Conservation (phyloP, 108 stramenopile species). For the Nannochloropsis oceanica region DNA sequence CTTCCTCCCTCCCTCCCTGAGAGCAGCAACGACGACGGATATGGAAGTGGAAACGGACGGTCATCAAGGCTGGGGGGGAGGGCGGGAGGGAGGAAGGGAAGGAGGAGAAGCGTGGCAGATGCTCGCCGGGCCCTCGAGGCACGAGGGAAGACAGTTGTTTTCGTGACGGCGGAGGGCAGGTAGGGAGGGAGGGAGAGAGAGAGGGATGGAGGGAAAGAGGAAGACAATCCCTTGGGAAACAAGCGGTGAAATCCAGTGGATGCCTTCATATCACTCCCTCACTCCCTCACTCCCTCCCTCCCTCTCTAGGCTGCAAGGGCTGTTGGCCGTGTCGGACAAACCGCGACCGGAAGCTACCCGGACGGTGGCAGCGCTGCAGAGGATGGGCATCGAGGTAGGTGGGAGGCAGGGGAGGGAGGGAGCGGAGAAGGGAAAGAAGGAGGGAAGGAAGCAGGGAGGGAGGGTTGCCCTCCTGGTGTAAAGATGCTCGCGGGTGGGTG, state of each 20-base stretch:
- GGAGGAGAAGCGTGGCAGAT: neutral
- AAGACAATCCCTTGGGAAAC: too few relatives aligned
- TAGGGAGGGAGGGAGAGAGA: neutral
- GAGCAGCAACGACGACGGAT: neutral
- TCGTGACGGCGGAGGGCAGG: neutral
- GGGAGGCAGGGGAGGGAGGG: neutral
- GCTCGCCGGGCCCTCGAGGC: neutral
- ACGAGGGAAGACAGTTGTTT: neutral
- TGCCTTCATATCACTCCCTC: too few relatives aligned
- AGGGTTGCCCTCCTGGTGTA: conserved; percentile 57
- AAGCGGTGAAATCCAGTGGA: too few relatives aligned
- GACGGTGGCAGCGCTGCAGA: conserved; percentile 54
- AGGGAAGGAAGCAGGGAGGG: conserved; percentile 59
- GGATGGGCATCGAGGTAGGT: conserved; percentile 55
- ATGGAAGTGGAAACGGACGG: too few relatives aligned
- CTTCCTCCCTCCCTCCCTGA: neutral
- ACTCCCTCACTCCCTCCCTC: neutral
- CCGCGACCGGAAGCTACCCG: conserved; percentile 53
- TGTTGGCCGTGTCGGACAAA: conserved; percentile 67
- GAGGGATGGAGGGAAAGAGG: neutral
- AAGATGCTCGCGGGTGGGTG: neutral
- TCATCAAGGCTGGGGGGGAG: too few relatives aligned
- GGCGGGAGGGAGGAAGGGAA: neutral
- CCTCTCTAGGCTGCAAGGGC: neutral
- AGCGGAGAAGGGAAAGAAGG: neutral